A percentile compares a stretch with the other conserved stretches of the same genome.
Evolutionary conservation across 2,329 filamentous ascomycete genomes (phyloP).

Genomic region (Onygenales sp.): DNA sequence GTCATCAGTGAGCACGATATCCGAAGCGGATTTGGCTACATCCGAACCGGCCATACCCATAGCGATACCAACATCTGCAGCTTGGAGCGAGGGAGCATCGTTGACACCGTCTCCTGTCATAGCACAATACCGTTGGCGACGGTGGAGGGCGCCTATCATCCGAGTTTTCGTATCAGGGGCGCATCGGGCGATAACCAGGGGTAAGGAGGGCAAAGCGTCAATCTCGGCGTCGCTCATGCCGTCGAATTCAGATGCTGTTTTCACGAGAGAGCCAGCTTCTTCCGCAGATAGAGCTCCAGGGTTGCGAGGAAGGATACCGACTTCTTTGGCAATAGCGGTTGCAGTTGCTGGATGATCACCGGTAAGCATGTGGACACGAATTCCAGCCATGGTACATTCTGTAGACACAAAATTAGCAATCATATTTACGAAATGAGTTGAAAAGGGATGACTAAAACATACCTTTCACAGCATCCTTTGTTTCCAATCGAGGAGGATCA

Average conservation of each 20-base stretch:
- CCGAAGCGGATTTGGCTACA: constrained; percentile 72
- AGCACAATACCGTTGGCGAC: constrained; percentile 65
- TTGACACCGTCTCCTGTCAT: constrained; percentile 90
- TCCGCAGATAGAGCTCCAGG: constrained; percentile 35
- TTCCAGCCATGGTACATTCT: constrained; percentile 45
- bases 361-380: constrained; percentile 49
- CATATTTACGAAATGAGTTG: not conserved
- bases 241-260: constrained; percentile 49
- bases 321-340: constrained; percentile 47
- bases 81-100: constrained; percentile 70
- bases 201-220: constrained; percentile 61
- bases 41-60: constrained; percentile 81
- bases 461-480: constrained; percentile 43
- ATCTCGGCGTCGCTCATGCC: constrained; percentile 43
- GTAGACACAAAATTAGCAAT: constrained; percentile 6
- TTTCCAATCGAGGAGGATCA: constrained; percentile 52
- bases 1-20: constrained; percentile 57
- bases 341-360: constrained; percentile 50
- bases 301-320: constrained; percentile 45
- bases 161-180: constrained; percentile 79
- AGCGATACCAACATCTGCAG: constrained; percentile 76
- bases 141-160: constrained; percentile 81
- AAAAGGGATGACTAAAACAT: constrained; percentile 1
- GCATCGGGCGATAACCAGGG: constrained; percentile 74
- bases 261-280: constrained; percentile 41